A percentile compares a stretch with the other conserved stretches of the same genome.
phyloP scores from a whole-genome alignment of 176 grass and related monocot genomes.

The sorghum (Sorghum bicolor) region Sorghum_bicolor_NCBIv3 NC_012872.2:60206501-60207000 shows the following conservation, averaged over 20 bases:
- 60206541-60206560: conserved; percentile 27
- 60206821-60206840: neutral
- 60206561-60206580: neutral
- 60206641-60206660: conserved; percentile 2
- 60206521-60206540: conserved; percentile 18
- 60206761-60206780: conserved; percentile 21
- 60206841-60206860: conserved; percentile 58
- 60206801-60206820: neutral
- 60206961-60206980: conserved; percentile 43
- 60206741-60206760: conserved; percentile 63
- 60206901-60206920: neutral
- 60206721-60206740: conserved; percentile 50
- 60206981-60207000: conserved; percentile 60
- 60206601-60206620: neutral
- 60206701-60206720: neutral
- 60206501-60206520: conserved; percentile 41
- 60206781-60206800: conserved; percentile 46
- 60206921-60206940: neutral
- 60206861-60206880: conserved; percentile 53
- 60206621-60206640: conserved; percentile 20
- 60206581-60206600: neutral
- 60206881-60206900: neutral
- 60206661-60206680: neutral
- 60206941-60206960: neutral
- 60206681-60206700: conserved; percentile 15